These are phyloP conservation scores for Acacia crassicarpa DNA, from an alignment of 306 rosid species.

Conservation along the genomic window DNA sequence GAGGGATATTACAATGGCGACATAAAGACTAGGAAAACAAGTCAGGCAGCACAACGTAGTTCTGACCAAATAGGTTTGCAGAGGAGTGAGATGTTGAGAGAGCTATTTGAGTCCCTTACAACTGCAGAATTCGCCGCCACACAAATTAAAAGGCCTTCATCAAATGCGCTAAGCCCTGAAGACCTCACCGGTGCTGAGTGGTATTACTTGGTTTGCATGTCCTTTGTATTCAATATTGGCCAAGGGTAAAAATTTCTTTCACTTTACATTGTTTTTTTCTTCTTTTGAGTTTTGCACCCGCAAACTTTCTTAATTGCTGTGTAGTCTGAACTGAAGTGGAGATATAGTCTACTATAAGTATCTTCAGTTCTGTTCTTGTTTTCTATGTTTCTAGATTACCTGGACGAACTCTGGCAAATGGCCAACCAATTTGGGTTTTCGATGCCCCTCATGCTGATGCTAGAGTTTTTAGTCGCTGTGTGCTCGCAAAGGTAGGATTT, in stretches of 20 bases:
- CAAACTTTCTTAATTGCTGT: neutral
- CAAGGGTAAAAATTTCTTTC: slow-evolving; percentile 62
- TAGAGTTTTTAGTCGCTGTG: slow-evolving; percentile 61
- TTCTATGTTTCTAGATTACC: slow-evolving; percentile 54
- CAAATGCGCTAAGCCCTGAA: slow-evolving; percentile 78
- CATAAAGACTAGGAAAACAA: slow-evolving; percentile 84
- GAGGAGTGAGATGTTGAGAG: slow-evolving; percentile 76
- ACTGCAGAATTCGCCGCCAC: slow-evolving; percentile 56
- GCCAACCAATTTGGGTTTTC: slow-evolving; percentile 64
- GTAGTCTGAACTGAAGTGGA: neutral
- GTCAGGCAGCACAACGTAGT: slow-evolving; percentile 61
- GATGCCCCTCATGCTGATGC: slow-evolving; percentile 66
- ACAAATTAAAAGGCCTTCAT: slow-evolving; percentile 70
- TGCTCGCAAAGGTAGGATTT: slow-evolving; percentile 75
- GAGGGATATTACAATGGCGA: slow-evolving; percentile 93
- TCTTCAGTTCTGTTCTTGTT: slow-evolving; percentile 19
- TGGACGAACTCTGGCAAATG: slow-evolving; percentile 66
- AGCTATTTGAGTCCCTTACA: slow-evolving; percentile 63
- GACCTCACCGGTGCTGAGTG: slow-evolving; percentile 88
- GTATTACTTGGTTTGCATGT: slow-evolving; percentile 96
- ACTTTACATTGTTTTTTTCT: neutral
- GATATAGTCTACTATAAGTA: slow-evolving; percentile 1
- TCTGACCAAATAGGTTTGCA: slow-evolving; percentile 72
- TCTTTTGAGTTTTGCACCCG: neutral
- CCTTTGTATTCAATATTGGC: slow-evolving; percentile 75